Base-by-base conservation (phyloP, 2,329 filamentous ascomycete species). In the Fusarium nygamai region DNA sequence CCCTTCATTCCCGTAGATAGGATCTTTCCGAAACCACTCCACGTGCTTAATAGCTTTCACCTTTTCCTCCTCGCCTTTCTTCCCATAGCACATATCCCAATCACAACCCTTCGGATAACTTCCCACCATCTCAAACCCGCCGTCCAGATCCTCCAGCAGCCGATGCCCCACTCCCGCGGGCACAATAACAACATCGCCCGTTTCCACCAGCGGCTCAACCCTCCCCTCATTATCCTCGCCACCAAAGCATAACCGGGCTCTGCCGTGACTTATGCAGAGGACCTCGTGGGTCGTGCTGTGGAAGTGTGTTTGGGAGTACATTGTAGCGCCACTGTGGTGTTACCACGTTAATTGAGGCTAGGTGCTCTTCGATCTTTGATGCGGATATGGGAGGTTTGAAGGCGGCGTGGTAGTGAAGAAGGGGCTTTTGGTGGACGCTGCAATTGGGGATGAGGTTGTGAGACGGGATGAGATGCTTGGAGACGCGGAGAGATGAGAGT, bases 51-150 rank as follows among this genome's bases (percentile, higher is more conserved):
- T 75, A 1, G 33, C 51, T 3, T 68, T 22, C 13, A 76, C 69
- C 60, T 75, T 76, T 0, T 31, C 39, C 27, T 76, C 62, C 24
- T 78, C 91, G 0, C 85, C 88, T 43, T 84, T 76, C 59, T 84
- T 84, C 3, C 91, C 92, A 83, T 93, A 92, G 75, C 91, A 93
- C 92, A 94, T 93, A 80, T 93, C 91, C 91, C 91, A 94, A 24
- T 84, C 85, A 22, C 83, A 83, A 0, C 86, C 87, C 31, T 73
- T 82, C 0, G 90, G 91, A 84, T 94, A 93, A 54, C 86, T 87
- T 2, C 92, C 92, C 0, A 93, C 88, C 91, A 93, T 92, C 78
- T 88, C 82, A 78, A 93, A 93, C 4, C 82, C 85, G 5, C 85
- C 84, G 4, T 67, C 72, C 24, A 87, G 60, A 78, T 93, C 90